Percentiles rank a stretch among this genome's conserved stretches.
phyloP scores from a whole-genome alignment of 306 rosid species.

The Fragaria ananassa region DNA sequence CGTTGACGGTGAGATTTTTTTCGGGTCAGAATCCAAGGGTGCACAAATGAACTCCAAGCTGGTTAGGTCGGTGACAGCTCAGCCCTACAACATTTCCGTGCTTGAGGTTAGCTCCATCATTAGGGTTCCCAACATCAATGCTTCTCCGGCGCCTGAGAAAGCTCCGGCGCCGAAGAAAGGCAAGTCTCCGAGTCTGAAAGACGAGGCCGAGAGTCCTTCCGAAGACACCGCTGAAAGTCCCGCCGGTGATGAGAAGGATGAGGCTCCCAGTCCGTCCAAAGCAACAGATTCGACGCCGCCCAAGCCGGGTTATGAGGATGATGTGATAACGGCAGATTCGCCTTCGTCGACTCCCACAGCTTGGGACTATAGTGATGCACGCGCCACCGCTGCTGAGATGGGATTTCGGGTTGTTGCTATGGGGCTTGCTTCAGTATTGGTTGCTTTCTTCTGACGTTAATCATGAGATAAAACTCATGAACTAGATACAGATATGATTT shows the following conservation, averaged over 20 bases:
- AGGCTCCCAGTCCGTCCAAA: too few relatives aligned
- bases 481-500: too few relatives aligned
- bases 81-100: slow-evolving; percentile 48
- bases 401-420: slow-evolving; percentile 20
- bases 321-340: too few relatives aligned
- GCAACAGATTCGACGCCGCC: too few relatives aligned
- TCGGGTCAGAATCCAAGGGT: slow-evolving; percentile 40
- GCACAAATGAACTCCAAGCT: slow-evolving; percentile 1
- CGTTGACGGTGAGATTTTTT: slow-evolving; percentile 36
- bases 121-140: not conserved
- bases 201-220: not conserved
- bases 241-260: too few relatives aligned
- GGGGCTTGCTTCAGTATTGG: slow-evolving; percentile 34
- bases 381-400: slow-evolving; percentile 14
- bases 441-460: slow-evolving; percentile 8
- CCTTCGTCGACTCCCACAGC: too few relatives aligned
- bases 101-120: slow-evolving; percentile 32
- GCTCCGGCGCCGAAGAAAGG: not conserved
- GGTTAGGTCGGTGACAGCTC: slow-evolving; percentile 27
- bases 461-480: not conserved
- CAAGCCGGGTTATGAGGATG: too few relatives aligned
- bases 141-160: not conserved
- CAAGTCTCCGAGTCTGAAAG: too few relatives aligned
- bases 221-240: too few relatives aligned
- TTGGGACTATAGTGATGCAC: slow-evolving; percentile 11